Percentiles rank a stretch among this genome's conserved stretches.
Evolutionary conservation across 805 yeast species (phyloP).

Genomic region (Kregervanrija pseudodelftensis): DNA sequence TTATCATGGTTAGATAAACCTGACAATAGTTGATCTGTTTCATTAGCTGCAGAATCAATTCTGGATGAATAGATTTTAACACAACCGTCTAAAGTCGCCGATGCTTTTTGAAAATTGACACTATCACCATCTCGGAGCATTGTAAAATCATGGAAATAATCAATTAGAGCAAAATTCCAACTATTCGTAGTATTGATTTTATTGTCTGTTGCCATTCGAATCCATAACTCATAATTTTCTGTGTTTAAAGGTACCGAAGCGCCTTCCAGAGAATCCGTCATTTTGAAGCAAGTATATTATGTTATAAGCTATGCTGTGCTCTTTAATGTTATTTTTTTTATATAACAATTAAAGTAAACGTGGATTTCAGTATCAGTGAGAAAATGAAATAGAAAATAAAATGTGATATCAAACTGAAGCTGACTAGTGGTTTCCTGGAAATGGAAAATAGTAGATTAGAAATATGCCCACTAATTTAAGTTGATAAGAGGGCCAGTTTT

Average conservation of each 20-base stretch:
- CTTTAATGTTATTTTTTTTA: neutral
- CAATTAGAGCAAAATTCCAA: conserved; percentile 88
- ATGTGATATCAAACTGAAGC: too few species aligned
- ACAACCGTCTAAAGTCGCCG: conserved; percentile 90
- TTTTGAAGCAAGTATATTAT: too few species aligned
- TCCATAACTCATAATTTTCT: conserved; percentile 72
- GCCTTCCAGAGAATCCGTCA: neutral
- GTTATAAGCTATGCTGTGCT: neutral
- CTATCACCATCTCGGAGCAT: conserved; percentile 67
- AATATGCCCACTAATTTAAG: too few species aligned
- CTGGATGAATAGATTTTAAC: conserved; percentile 87
- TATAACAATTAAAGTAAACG: neutral
- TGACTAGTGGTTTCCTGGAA: too few species aligned
- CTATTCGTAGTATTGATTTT: conserved; percentile 79
- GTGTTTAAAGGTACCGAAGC: conserved; percentile 14
- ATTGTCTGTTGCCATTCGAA: conserved; percentile 73
- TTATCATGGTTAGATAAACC: conserved; percentile 25
- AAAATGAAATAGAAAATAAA: neutral
- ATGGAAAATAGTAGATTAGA: too few species aligned
- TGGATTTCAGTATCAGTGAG: neutral
- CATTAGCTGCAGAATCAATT: conserved; percentile 86
- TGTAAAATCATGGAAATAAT: conserved; percentile 80
- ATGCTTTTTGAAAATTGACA: conserved; percentile 84
- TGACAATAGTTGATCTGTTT: conserved; percentile 68
- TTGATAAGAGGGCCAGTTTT: too few species aligned